Conservation (phyloP, 2,329 filamentous ascomycete genomes). For the Hypocrella siamensis region DNA sequence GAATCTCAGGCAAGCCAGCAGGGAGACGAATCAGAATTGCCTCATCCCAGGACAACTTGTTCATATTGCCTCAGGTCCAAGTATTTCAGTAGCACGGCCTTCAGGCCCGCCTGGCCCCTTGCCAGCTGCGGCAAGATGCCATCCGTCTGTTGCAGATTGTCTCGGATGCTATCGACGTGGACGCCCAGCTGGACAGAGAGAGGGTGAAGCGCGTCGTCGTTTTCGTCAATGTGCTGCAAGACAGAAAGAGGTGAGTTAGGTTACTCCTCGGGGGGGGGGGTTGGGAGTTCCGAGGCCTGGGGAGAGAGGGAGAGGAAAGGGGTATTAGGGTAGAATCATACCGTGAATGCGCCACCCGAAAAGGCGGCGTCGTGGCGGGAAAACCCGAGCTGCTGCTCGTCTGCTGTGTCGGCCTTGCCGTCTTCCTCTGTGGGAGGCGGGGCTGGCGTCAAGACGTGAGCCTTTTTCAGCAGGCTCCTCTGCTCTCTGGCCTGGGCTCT, state of each 20-base stretch:
- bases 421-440: conserved; percentile 5
- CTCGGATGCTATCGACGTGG: conserved; percentile 40
- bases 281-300: too few relatives aligned
- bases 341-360: conserved; percentile 6
- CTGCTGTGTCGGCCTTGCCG: conserved; percentile 1
- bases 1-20: too few relatives aligned
- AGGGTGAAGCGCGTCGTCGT: conserved; percentile 25
- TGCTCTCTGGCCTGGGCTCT: conserved; percentile 35
- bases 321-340: conserved; percentile 1
- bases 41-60: conserved; percentile 26
- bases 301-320: neutral
- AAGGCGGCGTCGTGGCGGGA: conserved; percentile 1
- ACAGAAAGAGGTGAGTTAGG: neutral
- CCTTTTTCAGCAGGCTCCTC: conserved; percentile 30
- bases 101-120: conserved; percentile 31
- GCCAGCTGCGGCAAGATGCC: conserved; percentile 32
- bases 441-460: conserved; percentile 33
- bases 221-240: conserved; percentile 1
- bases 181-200: conserved; percentile 32
- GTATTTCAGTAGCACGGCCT: conserved; percentile 29
- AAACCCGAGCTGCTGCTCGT: conserved; percentile 2
- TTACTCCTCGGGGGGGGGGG: neutral
- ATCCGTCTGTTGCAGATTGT: conserved; percentile 37
- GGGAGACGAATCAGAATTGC: too few relatives aligned
- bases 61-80: conserved; percentile 30